Percentiles rank a stretch among this genome's conserved stretches.
Evolutionary conservation across 2,329 filamentous ascomycete species (phyloP).

Genomic region (Xylaria sp.): DNA sequence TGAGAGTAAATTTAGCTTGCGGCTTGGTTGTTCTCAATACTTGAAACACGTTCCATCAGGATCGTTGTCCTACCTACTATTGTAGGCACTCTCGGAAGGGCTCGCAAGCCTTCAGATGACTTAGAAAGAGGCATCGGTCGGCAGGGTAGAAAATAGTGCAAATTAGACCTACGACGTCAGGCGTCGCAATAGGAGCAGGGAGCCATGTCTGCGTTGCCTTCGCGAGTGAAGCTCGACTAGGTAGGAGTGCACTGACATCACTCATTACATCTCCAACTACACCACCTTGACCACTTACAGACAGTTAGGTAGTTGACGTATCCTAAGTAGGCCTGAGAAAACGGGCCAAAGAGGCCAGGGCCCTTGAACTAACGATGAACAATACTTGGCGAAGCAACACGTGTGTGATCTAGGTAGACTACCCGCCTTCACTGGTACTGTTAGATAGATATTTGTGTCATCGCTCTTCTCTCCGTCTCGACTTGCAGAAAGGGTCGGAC

Average conservation of each 20-base stretch:
- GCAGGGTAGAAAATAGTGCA: not conserved
- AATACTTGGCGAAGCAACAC: slow-evolving; percentile 10
- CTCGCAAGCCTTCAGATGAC: not conserved
- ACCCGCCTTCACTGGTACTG: not conserved
- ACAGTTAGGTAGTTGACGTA: not conserved
- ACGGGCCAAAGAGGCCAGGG: not conserved
- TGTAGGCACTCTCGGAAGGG: no score
- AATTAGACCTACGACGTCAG: not conserved
- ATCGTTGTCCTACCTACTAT: not conserved
- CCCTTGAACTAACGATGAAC: not conserved
- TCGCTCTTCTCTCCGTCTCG: no score
- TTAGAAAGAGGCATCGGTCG: no score
- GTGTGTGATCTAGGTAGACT: slow-evolving; percentile 3
- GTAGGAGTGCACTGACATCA: slow-evolving; percentile 23
- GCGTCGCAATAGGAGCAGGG: slow-evolving; percentile 5
- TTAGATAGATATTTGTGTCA: no score
- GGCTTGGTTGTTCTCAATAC: not conserved
- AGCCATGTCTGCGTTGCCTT: slow-evolving; percentile 13
- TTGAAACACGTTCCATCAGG: not conserved
- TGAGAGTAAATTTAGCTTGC: not conserved
- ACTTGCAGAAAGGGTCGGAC: not conserved
- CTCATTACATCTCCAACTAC: slow-evolving; percentile 2
- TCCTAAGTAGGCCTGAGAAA: not conserved
- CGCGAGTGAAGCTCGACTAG: not conserved
- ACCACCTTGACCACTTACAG: not conserved